Base-by-base conservation (phyloP, 73 alveolate genomes). In the Diophrys sp. region DNA sequence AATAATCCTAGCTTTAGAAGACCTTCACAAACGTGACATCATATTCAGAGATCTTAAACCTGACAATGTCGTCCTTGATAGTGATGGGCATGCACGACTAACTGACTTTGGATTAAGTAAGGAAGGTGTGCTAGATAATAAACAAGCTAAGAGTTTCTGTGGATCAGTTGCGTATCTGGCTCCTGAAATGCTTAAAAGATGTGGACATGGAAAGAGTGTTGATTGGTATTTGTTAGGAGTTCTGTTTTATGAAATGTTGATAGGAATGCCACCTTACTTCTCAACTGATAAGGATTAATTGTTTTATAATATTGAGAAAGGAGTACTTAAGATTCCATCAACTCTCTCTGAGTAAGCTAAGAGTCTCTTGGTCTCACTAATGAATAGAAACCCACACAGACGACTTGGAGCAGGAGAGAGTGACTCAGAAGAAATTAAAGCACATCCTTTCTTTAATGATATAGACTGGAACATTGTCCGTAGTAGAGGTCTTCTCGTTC, bases 121-220 rank as follows among this genome's bases (percentile, higher is more conserved):
- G 78, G 98, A 93, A 75, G 98, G 98, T 18, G 94, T 93, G 18
- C 86, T 67, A 33, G 96, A 93, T 71, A 77, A 79, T 56, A 85
- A 93, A 75, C 79, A 84, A 57, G 96, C 98, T 0, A 86, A 84
- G 79, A 82, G 94, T 25, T 92, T 92, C 83, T 92, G 97, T 69
- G 97, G 97, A 0, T 85, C 97, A 24, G 90, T 91, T 28, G 98
- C 95, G 23, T 94, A 94, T 85, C 83, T 94, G 29, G 98, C 98
- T 57, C 98, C 98, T 1, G 98, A 94, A 78, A 91, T 94, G 95
- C 83, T 93, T 33, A 88, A 89, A 81, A 83, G 92, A 75, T 92
- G 81, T 67, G 98, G 98, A 0, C 98, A 93, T 87, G 98, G 98
- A n/a, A 90, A 93, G 84, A 87, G 95, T 33, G 97, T 94, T 1